Percentiles rank a stretch among this genome's conserved stretches.
Conservation (phyloP, 352 stramenopile genomes). For the Pythium graminicola region DNA sequence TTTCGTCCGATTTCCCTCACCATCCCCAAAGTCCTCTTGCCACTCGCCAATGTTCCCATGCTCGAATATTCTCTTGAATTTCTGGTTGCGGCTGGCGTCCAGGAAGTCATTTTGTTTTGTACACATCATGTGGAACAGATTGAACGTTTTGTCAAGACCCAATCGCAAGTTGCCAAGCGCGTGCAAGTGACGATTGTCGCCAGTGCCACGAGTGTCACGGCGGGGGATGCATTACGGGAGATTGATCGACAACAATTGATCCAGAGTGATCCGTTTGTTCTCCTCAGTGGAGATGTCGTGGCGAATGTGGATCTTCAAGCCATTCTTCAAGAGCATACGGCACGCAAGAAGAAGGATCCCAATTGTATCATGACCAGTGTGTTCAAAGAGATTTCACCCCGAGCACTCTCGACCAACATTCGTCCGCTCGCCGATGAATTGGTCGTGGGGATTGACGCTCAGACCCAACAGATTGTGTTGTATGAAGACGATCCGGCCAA, state of each 20-base stretch:
- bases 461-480: conserved; percentile 77
- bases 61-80: conserved; percentile 98
- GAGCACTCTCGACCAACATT: conserved; percentile 42
- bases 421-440: conserved; percentile 77
- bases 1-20: conserved; percentile 90
- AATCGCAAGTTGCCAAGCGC: conserved; percentile 49
- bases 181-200: conserved; percentile 65
- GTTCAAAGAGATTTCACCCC: conserved; percentile 82
- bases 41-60: conserved; percentile 95
- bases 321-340: conserved; percentile 66
- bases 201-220: conserved; percentile 82
- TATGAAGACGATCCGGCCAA: conserved; percentile 68
- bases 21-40: conserved; percentile 91
- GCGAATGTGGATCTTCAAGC: conserved; percentile 92
- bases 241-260: conserved; percentile 93
- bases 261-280: conserved; percentile 95
- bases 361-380: conserved; percentile 95
- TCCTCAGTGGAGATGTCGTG: conserved; percentile 95
- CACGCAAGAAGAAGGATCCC: conserved; percentile 84
- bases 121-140: conserved; percentile 82
- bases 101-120: conserved; percentile 95
- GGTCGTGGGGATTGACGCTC: conserved; percentile 66
- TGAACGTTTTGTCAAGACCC: conserved; percentile 69
- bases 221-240: conserved; percentile 94
- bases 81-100: conserved; percentile 88